Conservation (phyloP, 495 filamentous ascomycete genomes). For the Penicillium longicatenatum region DNA sequence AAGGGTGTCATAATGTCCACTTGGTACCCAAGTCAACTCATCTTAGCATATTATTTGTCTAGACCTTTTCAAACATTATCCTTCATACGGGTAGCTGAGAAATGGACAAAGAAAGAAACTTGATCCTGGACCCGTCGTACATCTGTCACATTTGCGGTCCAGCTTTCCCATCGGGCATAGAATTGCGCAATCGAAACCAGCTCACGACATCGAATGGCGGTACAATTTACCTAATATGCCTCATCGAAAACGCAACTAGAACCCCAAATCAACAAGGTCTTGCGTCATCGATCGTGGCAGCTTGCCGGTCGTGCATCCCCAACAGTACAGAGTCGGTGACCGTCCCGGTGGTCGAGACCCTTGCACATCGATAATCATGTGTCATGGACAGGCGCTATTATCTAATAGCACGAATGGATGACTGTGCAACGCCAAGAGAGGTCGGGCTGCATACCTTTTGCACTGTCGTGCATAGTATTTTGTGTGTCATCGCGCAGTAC, state of each 20-base stretch:
- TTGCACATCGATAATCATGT: conserved; percentile 24
- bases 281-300: conserved; percentile 22
- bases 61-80: background rate
- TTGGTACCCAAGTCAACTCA: background rate
- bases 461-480: background rate
- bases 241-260: conserved; percentile 4
- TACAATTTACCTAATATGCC: background rate
- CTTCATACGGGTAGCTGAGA: background rate
- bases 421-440: background rate
- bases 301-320: conserved; percentile 1
- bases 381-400: conserved; percentile 29
- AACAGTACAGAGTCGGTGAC: conserved; percentile 5
- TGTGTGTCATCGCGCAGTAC: background rate
- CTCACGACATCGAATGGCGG: background rate
- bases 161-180: background rate
- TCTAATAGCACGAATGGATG: conserved; percentile 16
- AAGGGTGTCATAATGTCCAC: background rate
- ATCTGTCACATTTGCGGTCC: background rate
- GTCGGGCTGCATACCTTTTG: background rate
- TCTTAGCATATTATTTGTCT: too few relatives aligned
- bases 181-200: conserved; percentile 2
- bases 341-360: conserved; percentile 23
- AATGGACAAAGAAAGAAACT: background rate
- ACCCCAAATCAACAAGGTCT: background rate
- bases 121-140: background rate